Conservation (phyloP, 805 yeast genomes). For the Kuraishia piskuri region DNA sequence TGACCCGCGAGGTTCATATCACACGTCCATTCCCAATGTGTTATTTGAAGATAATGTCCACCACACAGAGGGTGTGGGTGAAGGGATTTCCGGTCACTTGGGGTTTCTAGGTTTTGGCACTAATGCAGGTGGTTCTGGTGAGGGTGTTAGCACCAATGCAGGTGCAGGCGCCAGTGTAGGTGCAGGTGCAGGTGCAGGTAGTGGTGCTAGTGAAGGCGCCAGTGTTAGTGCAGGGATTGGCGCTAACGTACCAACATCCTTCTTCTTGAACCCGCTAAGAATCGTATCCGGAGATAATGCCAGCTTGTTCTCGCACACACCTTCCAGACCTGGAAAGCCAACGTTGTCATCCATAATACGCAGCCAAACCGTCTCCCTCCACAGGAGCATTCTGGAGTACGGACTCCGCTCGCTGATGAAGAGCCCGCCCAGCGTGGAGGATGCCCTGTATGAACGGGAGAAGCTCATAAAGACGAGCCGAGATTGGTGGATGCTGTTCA, state of each 20-base stretch:
- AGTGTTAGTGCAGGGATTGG: background rate
- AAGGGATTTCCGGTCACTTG: too few species aligned
- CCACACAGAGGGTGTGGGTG: too few species aligned
- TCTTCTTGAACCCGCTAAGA: background rate
- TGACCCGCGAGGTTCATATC: background rate
- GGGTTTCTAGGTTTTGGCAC: background rate
- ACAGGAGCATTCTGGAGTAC: background rate
- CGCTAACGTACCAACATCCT: background rate
- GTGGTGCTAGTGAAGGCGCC: too few species aligned
- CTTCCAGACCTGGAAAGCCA: background rate
- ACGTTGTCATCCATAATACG: background rate
- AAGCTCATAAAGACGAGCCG: constrained; percentile 3
- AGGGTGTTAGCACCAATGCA: background rate
- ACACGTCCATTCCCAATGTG: background rate
- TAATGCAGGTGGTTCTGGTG: background rate
- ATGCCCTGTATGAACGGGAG: background rate
- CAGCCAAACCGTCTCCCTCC: background rate
- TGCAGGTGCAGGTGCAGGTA: background rate
- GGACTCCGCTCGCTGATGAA: background rate
- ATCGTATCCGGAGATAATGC: background rate
- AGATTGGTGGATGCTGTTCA: constrained; percentile 4
- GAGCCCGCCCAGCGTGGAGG: background rate
- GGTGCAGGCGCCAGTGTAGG: background rate
- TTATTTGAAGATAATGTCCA: background rate
- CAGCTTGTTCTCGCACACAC: background rate